Base-by-base conservation (phyloP, 2,329 filamentous ascomycete genomes). In the Trichoderma semiorbis region DNA sequence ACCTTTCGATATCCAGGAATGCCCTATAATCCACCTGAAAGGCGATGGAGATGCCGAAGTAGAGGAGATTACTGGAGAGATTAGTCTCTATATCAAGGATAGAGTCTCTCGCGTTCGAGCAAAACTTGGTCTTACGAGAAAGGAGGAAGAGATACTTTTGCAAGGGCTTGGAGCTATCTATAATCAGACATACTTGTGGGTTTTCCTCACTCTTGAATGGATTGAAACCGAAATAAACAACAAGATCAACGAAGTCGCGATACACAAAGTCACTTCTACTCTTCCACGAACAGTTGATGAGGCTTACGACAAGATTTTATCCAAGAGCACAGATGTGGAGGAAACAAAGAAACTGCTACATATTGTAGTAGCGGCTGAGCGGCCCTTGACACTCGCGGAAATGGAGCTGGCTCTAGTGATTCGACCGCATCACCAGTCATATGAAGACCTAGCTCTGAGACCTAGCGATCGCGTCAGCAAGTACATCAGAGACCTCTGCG, bases 161-260 rank as follows among this genome's bases (percentile, higher is more conserved):
- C 53, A 77, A 8, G 68, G 76, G 3, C 76, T 84, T 0, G 78
- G 73, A 18, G 2, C 57, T 14, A 74, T 78, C 53, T 62, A 74
- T 2, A 75, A 83, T 34, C 76, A 79, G 7, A 84, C 81, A 3
- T 84, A 84, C 71, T 76, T 84, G 0, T 84, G 82, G 82, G 77
- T 83, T 3, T 71, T 76, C 71, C 77, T 83, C 0, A 80, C 74
- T 0, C 72, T 84, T 0, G 73, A 79, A n/a, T 73, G 80, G 4
- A 78, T 83, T 47, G 57, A 78, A 6, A 57, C 70, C 1, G 75
- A 61, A 2, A 70, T 65, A 0, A 67, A 70, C 60, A 32, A 53
- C 10, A 76, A 72, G 57, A 66, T 70, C 18, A 67, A 64, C 11
- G 53, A 18, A 3, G 11, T 12, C 0, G 66, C 70, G 36, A 72